Percentiles rank a stretch among this genome's conserved stretches.
Evolutionary conservation across 1,139 yeast genomes (phyloP).

Genomic region (Arxiozyma telluris): DNA sequence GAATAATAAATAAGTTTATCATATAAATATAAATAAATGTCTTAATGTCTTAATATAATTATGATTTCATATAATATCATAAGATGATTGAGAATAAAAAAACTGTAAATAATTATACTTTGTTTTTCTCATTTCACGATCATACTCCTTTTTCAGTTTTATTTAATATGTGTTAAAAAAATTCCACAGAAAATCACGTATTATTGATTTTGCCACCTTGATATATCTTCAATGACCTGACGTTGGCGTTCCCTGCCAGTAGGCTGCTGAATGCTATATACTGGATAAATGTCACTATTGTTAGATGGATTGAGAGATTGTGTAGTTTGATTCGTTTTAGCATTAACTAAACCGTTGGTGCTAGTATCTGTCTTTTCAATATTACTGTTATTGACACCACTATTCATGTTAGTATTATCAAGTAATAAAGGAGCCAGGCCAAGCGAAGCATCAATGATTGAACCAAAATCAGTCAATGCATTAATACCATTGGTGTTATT

Average conservation of each 20-base stretch:
- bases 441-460: slow-evolving; percentile 28
- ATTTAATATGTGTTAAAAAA: too few relatives aligned
- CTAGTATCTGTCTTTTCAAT: background rate
- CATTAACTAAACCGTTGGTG: too few relatives aligned
- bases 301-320: background rate
- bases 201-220: background rate
- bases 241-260: background rate
- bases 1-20: too few relatives aligned
- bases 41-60: background rate
- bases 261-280: background rate
- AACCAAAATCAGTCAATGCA: slow-evolving; percentile 15
- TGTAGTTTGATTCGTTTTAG: background rate
- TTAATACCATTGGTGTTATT: slow-evolving; percentile 4
- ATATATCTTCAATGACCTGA: background rate
- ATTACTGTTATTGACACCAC: too few relatives aligned
- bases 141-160: too few relatives aligned
- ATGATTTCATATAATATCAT: background rate
- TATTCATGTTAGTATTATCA: background rate
- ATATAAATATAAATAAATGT: too few relatives aligned
- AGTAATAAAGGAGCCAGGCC: slow-evolving; percentile 28
- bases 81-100: too few relatives aligned
- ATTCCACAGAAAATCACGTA: too few relatives aligned
- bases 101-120: too few relatives aligned
- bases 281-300: background rate
- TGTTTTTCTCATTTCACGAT: too few relatives aligned